These are phyloP conservation scores for Themeda triandra DNA, from an alignment of 176 grass and related monocot species.

Conservation along the genomic window DNA sequence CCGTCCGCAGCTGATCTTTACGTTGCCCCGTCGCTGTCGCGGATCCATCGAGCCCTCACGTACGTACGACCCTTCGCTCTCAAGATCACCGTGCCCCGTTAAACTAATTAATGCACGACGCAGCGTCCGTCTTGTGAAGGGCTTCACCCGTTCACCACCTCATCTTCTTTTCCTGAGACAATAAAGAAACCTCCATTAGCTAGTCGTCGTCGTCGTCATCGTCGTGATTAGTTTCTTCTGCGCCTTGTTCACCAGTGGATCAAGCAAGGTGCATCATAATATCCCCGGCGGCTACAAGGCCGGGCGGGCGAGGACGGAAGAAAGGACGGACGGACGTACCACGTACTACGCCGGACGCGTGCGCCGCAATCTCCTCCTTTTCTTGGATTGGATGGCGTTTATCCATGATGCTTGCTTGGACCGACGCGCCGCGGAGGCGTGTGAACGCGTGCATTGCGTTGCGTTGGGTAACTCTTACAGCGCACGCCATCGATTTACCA, in stretches of 20 bases:
- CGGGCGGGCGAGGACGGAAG: not conserved
- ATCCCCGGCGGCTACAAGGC: too few relatives aligned
- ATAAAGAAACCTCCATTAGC: too few relatives aligned
- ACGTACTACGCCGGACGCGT: not conserved
- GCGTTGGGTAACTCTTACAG: conserved; percentile 2
- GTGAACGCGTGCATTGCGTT: not conserved
- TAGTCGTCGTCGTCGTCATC: too few relatives aligned
- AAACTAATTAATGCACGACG: not conserved
- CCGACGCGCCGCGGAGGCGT: not conserved
- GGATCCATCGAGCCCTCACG: conserved; percentile 9
- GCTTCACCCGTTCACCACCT: too few relatives aligned
- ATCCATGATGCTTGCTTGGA: conserved; percentile 3
- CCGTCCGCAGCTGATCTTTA: not conserved
- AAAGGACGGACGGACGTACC: not conserved
- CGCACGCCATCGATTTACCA: conserved; percentile 20
- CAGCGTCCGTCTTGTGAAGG: not conserved
- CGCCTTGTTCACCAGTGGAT: not conserved
- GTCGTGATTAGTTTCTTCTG: too few relatives aligned
- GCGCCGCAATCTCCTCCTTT: not conserved
- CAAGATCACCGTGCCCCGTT: not conserved
- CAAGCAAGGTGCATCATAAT: not conserved
- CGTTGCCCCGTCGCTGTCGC: conserved; percentile 36
- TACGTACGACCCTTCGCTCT: not conserved
- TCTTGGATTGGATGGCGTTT: not conserved
- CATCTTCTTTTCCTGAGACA: too few relatives aligned